These are phyloP conservation scores for Apostasia ramifera DNA, from an alignment of 106 monocot genomes.

Conservation along the genomic window DNA sequence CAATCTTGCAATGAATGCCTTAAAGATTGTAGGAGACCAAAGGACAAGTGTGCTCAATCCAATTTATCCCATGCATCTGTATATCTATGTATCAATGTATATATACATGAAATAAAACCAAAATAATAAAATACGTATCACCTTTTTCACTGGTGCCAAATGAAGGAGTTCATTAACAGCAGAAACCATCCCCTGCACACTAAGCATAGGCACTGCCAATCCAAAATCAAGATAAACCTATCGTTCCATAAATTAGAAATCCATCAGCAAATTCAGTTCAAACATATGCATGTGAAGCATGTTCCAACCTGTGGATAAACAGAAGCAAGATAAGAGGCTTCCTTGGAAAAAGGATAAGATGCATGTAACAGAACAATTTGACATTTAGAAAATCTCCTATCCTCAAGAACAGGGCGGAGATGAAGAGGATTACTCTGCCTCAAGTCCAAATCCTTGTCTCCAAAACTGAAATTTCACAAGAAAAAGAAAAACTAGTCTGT, in stretches of 20 bases:
- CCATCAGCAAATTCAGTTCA: background rate
- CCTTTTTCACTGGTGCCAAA: slow-evolving; percentile 87
- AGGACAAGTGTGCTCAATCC: no score
- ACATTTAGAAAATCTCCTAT: slow-evolving; percentile 64
- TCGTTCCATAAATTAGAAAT: slow-evolving; percentile 8
- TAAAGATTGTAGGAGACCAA: no score
- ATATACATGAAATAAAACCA: background rate
- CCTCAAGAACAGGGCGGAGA: slow-evolving; percentile 79
- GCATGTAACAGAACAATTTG: slow-evolving; percentile 91
- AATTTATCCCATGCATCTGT: no score
- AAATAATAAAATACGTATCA: slow-evolving; percentile 12
- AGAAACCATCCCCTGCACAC: slow-evolving; percentile 90
- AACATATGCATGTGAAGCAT: background rate
- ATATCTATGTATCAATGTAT: no score
- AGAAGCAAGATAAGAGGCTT: slow-evolving; percentile 98
- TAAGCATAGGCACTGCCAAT: slow-evolving; percentile 91
- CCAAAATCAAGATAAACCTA: slow-evolving; percentile 99
- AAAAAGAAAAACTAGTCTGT: background rate
- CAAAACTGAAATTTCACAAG: slow-evolving; percentile 58
- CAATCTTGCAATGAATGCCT: no score
- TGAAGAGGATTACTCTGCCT: slow-evolving; percentile 76
- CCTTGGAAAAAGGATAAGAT: slow-evolving; percentile 94
- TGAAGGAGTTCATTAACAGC: slow-evolving; percentile 89
- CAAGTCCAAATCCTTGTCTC: slow-evolving; percentile 94
- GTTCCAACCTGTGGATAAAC: slow-evolving; percentile 80